Percentiles rank a stretch among this genome's conserved stretches.
phyloP scores from a whole-genome alignment of 495 filamentous ascomycete species.

The Aspergillus steynii region DNA sequence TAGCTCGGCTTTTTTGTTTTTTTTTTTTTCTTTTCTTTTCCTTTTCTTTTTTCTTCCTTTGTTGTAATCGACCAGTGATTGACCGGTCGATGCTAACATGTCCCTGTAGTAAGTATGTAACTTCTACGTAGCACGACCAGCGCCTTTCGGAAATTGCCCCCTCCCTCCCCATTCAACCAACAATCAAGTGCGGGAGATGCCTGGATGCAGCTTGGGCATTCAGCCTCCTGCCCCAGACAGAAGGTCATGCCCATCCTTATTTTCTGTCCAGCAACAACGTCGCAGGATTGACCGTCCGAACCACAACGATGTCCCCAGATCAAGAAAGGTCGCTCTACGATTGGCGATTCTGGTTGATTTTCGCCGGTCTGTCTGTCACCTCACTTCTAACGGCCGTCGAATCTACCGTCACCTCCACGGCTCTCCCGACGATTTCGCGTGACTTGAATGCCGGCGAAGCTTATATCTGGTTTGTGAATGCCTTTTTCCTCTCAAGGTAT shows the following conservation, averaged over 20 bases:
- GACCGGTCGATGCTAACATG: background rate
- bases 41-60: background rate
- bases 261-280: background rate
- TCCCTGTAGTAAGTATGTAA: background rate
- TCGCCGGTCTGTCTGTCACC: background rate
- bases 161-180: background rate
- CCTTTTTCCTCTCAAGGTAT: constrained; percentile 33
- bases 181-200: background rate
- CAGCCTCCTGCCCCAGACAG: background rate
- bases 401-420: constrained; percentile 36
- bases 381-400: background rate
- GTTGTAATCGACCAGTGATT: background rate
- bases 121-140: background rate
- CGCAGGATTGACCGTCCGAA: background rate
- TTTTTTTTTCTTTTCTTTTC: background rate
- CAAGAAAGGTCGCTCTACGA: background rate
- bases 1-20: too few relatives aligned
- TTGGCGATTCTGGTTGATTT: background rate
- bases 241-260: background rate
- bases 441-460: constrained; percentile 28
- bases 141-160: background rate
- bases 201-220: background rate
- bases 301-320: background rate
- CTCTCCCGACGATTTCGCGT: constrained; percentile 39
- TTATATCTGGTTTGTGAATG: constrained; percentile 44